Percentiles rank a stretch among this genome's conserved stretches.
phyloP scores from a whole-genome alignment of 2,329 filamentous ascomycete genomes.

The Cercospora brassicicola region DNA sequence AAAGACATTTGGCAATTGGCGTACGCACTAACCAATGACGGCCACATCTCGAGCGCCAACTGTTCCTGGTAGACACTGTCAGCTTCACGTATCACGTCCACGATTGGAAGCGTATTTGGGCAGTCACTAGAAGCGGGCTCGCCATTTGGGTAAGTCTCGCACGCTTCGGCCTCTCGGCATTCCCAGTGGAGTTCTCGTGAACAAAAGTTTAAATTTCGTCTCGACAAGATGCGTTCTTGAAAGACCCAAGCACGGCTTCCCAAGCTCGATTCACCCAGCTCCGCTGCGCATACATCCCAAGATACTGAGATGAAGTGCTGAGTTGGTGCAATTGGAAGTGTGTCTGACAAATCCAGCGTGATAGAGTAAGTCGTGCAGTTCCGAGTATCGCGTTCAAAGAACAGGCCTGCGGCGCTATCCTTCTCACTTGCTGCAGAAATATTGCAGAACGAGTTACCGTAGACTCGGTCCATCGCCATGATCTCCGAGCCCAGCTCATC shows the following conservation, averaged over 20 bases:
- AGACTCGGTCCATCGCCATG: conserved; percentile 13
- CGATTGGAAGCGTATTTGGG: background rate
- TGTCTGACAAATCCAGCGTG: background rate
- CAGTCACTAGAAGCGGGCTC: conserved; percentile 1
- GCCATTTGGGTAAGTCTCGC: conserved; percentile 11
- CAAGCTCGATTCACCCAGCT: background rate
- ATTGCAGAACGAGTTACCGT: conserved; percentile 7
- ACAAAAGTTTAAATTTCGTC: conserved; percentile 6
- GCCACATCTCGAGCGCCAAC: background rate
- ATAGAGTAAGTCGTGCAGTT: background rate
- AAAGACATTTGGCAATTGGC: background rate
- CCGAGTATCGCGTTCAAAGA: background rate
- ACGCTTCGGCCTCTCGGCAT: conserved; percentile 6
- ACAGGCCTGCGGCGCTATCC: background rate
- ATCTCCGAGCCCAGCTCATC: conserved; percentile 23
- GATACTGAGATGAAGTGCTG: background rate
- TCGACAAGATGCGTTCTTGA: conserved; percentile 11
- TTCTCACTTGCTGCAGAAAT: conserved; percentile 1
- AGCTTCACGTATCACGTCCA: background rate
- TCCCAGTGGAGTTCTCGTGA: conserved; percentile 11
- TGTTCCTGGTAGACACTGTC: background rate
- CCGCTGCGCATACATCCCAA: background rate
- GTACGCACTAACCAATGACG: background rate
- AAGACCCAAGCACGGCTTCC: conserved; percentile 11
- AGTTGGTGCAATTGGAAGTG: background rate